Evolutionary conservation across 257 asterid species (phyloP).

Genomic region (Sherardia arvensis): DNA sequence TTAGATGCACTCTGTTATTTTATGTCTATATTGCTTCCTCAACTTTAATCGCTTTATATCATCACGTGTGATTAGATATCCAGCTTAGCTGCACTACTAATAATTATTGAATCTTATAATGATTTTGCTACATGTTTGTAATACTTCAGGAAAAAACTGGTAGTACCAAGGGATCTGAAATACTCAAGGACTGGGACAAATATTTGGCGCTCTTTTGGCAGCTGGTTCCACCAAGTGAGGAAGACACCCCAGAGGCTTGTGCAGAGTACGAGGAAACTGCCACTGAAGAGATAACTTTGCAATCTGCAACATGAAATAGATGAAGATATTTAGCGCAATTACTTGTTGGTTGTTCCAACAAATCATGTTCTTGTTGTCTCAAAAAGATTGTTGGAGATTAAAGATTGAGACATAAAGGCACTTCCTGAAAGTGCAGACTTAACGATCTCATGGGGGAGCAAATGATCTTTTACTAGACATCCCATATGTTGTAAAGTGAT

Average conservation of each 20-base stretch:
- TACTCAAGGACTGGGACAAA: constrained; percentile 80
- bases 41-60: neutral
- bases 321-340: neutral
- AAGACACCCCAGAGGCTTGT: constrained; percentile 94
- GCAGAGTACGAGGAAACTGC: constrained; percentile 57
- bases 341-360: neutral
- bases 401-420: neutral
- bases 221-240: constrained; percentile 96
- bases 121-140: neutral
- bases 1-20: neutral
- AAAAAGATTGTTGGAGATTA: neutral
- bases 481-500: constrained; percentile 26
- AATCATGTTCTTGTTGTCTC: neutral
- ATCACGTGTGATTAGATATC: too few relatives aligned
- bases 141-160: constrained; percentile 75
- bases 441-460: neutral
- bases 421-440: neutral
- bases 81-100: neutral
- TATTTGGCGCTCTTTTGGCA: constrained; percentile 91
- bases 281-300: constrained; percentile 53
- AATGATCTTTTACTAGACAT: constrained; percentile 7
- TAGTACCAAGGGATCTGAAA: constrained; percentile 63
- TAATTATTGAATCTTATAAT: too few relatives aligned
- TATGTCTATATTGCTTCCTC: neutral
- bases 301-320: constrained; percentile 40